Base-by-base conservation (phyloP, 768 basidiomycete genomes). In the Paxillus rubicundulus region DNA sequence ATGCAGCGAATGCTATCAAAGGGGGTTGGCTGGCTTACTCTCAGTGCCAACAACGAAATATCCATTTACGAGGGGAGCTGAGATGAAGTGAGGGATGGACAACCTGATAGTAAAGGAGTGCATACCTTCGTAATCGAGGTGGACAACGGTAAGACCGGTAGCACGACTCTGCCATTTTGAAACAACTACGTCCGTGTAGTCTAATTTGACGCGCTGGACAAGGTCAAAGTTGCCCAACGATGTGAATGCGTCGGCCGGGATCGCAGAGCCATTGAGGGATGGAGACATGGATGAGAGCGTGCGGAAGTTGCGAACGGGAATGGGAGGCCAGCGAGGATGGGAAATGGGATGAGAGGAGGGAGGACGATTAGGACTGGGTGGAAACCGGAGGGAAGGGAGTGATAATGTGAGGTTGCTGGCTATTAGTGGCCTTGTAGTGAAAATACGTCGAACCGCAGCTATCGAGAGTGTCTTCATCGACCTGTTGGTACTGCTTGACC, bases 31-130 rank as follows among this genome's bases (percentile, higher is more conserved):
- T 24, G 34, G 63, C 83, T 47, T 63, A 92, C 92, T 96, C 75
- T 97, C 94, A 16, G 94, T 96, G 17, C 81, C 82, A 34, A 96
- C 84, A 32, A 88, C 87, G 64, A 96, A 94, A 66, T 92, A 93
- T 2, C 92, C 93, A 59, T 93, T 90, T 1, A 96, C 87, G 56
- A 94, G 81, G 14, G 92, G 92, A 37, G 89, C 89, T 93, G 60
- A 36, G 44, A 55, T 39, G 44, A 41, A 39, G 33, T 70, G 57
- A 68, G 47, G 53, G 3, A 41, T 4, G 55, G 34, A 36, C 28
- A 27, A 24, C 12, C 13, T 33, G 51, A 60, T 30, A 37, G 17
- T 28, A 32, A 18, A 47, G 49, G 36, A 45, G n/a, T 16, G 60
- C 75, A 59, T 59, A 87, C 92, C 91, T 65, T 94, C 86, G 67